These are phyloP conservation scores for Zopfia rhizophila DNA, from an alignment of 2,329 filamentous ascomycete species.

Conservation along the genomic window DNA sequence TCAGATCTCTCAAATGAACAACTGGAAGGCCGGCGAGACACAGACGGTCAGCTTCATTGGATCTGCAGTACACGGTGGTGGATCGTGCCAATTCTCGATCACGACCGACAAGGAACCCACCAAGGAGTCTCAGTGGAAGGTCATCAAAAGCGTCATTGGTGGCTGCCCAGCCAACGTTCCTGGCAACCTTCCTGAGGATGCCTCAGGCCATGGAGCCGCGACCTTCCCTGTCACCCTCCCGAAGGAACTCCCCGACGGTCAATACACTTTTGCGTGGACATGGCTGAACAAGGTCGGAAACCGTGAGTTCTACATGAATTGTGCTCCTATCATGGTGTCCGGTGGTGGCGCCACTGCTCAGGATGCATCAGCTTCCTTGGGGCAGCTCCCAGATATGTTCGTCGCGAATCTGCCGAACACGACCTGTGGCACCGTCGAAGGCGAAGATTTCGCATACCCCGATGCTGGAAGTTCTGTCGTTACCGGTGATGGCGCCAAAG, in stretches of 20 bases:
- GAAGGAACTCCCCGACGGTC: slow-evolving; percentile 73
- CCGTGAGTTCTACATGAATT: slow-evolving; percentile 99
- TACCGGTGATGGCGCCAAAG: slow-evolving; percentile 36
- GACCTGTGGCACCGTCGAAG: slow-evolving; percentile 66
- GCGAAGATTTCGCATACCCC: slow-evolving; percentile 72
- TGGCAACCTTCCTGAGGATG: slow-evolving; percentile 52
- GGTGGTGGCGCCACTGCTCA: slow-evolving; percentile 58
- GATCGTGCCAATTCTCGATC: slow-evolving; percentile 89
- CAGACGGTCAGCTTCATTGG: slow-evolving; percentile 38
- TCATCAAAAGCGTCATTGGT: slow-evolving; percentile 87
- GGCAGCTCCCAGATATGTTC: slow-evolving; percentile 77
- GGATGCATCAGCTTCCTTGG: slow-evolving; percentile 56
- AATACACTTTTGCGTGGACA: slow-evolving; percentile 87
- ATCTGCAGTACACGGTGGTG: slow-evolving; percentile 84
- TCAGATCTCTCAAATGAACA: slow-evolving; percentile 67
- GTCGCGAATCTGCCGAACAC: slow-evolving; percentile 72
- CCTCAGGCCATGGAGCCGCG: slow-evolving; percentile 64
- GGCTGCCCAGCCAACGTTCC: slow-evolving; percentile 74
- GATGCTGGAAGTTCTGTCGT: slow-evolving; percentile 68
- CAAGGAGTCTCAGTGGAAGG: slow-evolving; percentile 75
- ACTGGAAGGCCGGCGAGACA: slow-evolving; percentile 65
- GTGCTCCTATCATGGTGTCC: slow-evolving; percentile 76
- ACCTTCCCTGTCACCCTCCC: slow-evolving; percentile 79
- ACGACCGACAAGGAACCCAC: slow-evolving; percentile 79
- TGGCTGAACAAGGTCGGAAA: slow-evolving; percentile 96